These are phyloP conservation scores for Boehmeria nivea DNA, from an alignment of 306 rosid genomes.

Conservation along the genomic window DNA sequence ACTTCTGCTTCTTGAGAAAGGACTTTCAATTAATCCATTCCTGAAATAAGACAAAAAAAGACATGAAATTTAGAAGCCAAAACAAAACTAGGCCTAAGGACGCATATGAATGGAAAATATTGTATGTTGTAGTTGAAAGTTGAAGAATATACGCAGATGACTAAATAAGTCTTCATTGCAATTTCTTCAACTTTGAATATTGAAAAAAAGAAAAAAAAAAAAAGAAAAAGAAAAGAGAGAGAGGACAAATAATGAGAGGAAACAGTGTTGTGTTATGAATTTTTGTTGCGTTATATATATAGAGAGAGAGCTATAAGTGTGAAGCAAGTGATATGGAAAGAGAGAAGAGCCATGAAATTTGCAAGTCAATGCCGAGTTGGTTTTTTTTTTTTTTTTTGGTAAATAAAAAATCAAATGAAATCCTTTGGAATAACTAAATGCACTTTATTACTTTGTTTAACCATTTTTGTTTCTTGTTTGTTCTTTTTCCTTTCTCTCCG, in stretches of 20 bases:
- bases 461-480: background rate
- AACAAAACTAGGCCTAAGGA: too few relatives aligned
- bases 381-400: background rate
- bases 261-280: background rate
- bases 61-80: too few relatives aligned
- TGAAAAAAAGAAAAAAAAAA: background rate
- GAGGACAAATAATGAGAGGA: too few relatives aligned
- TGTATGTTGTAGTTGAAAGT: too few relatives aligned
- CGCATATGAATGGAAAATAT: too few relatives aligned
- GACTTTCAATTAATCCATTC: background rate
- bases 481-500: background rate
- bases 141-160: too few relatives aligned
- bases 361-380: background rate
- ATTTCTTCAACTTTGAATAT: too few relatives aligned
- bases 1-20: background rate
- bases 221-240: background rate
- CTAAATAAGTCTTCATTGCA: too few relatives aligned
- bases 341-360: background rate
- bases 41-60: background rate
- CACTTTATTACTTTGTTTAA: constrained; percentile 3
- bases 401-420: background rate
- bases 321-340: background rate
- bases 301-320: background rate
- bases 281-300: background rate
- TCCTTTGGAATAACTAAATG: background rate